phyloP scores from a whole-genome alignment of 768 basidiomycete species.

The Pleurotus pulmonarius region DNA sequence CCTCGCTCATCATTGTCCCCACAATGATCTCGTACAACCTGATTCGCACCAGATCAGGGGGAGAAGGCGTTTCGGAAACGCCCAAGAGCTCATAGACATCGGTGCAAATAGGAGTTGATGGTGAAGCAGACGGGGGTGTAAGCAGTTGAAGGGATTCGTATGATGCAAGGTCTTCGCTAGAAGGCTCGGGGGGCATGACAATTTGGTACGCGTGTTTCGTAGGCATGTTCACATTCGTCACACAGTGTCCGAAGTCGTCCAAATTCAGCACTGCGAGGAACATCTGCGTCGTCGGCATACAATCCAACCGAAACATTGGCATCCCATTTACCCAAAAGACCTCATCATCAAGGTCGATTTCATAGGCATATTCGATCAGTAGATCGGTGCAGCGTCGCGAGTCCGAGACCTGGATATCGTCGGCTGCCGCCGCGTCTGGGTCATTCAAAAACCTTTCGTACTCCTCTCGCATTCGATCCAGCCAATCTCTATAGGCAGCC shows the following conservation, averaged over 20 bases:
- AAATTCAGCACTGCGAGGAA: background rate
- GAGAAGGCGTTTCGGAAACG: background rate
- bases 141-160: too few relatives aligned
- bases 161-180: too few relatives aligned
- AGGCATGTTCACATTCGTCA: background rate
- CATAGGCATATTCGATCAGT: background rate
- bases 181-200: too few relatives aligned
- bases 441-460: background rate
- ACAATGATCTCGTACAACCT: background rate
- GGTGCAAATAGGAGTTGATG: constrained; percentile 7
- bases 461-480: background rate
- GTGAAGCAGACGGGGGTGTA: too few relatives aligned
- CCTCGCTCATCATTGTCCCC: background rate
- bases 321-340: background rate
- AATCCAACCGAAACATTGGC: constrained; percentile 3
- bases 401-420: background rate
- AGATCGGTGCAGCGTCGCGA: background rate
- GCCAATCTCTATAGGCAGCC: background rate
- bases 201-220: too few relatives aligned
- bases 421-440: background rate
- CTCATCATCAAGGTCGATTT: constrained; percentile 5
- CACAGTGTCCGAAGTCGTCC: background rate
- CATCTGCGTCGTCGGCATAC: background rate
- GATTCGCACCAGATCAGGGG: background rate
- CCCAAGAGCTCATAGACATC: background rate